Conservation (phyloP, 805 yeast species). For the Zygosaccharomyces bailii region DNA sequence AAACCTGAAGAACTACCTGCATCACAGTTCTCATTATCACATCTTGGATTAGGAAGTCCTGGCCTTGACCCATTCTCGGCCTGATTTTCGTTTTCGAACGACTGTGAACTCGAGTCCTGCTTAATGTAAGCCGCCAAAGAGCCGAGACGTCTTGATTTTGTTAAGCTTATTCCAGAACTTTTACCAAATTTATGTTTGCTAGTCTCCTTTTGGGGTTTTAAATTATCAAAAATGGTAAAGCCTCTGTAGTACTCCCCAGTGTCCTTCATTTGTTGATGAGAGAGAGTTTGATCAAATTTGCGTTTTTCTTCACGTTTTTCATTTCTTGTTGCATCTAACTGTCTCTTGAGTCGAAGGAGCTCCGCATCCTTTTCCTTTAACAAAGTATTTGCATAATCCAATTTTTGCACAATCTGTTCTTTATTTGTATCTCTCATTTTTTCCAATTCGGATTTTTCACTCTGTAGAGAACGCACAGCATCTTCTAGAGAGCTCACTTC, state of each 20-base stretch:
- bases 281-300: constrained; percentile 19
- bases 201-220: constrained; percentile 11
- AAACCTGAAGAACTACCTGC: neutral
- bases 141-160: constrained; percentile 25
- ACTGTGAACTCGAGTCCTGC: neutral
- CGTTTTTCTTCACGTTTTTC: constrained; percentile 35
- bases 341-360: constrained; percentile 54
- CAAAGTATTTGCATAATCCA: constrained; percentile 60
- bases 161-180: constrained; percentile 10
- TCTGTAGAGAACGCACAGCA: constrained; percentile 54
- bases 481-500: constrained; percentile 45
- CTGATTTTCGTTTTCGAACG: neutral
- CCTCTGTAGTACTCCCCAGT: constrained; percentile 13
- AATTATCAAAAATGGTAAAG: constrained; percentile 19
- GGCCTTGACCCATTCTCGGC: too few species aligned
- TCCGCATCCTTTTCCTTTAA: constrained; percentile 55
- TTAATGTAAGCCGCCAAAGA: constrained; percentile 23
- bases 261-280: constrained; percentile 18
- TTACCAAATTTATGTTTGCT: constrained; percentile 6
- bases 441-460: constrained; percentile 55
- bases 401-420: constrained; percentile 51
- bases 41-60: too few species aligned
- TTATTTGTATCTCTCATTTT: constrained; percentile 67
- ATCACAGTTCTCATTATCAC: neutral
- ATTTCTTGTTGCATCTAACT: constrained; percentile 58